phyloP scores from a whole-genome alignment of 345 rosid species.

The Arabis hirsuta region DNA sequence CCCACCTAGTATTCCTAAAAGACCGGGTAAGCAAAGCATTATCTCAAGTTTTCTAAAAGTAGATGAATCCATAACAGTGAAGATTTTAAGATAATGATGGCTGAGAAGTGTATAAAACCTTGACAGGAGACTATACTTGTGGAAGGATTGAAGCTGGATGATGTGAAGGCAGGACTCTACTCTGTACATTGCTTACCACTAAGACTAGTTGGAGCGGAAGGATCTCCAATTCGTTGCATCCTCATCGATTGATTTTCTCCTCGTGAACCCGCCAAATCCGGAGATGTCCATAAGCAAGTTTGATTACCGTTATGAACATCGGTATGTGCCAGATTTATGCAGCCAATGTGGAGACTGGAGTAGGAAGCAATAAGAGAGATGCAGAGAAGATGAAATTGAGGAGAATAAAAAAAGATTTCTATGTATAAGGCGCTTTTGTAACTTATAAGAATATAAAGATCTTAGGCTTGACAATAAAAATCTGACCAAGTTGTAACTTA shows the following conservation, averaged over 20 bases:
- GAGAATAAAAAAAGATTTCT: not conserved
- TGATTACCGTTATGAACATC: not conserved
- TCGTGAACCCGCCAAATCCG: not conserved
- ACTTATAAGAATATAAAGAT: not conserved
- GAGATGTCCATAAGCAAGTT: not conserved
- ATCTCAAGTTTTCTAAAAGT: not conserved
- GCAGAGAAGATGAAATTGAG: conserved; percentile 11
- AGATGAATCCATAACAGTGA: conserved; percentile 4
- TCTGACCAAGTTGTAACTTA: not conserved
- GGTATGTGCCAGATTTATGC: not conserved
- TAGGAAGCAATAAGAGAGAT: conserved; percentile 28
- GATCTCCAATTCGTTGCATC: conserved; percentile 74
- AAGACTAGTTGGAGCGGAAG: conserved; percentile 74
- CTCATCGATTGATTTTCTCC: conserved; percentile 54
- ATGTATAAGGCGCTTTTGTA: not conserved
- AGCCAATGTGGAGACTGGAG: not conserved
- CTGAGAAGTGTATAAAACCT: not conserved
- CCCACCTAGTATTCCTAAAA: conserved; percentile 54
- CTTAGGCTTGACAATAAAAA: conserved; percentile 11
- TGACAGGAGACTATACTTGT: conserved; percentile 65
- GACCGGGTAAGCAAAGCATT: conserved; percentile 47
- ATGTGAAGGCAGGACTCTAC: conserved; percentile 64
- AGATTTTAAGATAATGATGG: conserved; percentile 12
- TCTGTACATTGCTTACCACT: conserved; percentile 74
- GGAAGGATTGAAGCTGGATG: conserved; percentile 73